Evolutionary conservation across 2,329 filamentous ascomycete species (phyloP).

Genomic region (Grosmannia clavigera): DNA sequence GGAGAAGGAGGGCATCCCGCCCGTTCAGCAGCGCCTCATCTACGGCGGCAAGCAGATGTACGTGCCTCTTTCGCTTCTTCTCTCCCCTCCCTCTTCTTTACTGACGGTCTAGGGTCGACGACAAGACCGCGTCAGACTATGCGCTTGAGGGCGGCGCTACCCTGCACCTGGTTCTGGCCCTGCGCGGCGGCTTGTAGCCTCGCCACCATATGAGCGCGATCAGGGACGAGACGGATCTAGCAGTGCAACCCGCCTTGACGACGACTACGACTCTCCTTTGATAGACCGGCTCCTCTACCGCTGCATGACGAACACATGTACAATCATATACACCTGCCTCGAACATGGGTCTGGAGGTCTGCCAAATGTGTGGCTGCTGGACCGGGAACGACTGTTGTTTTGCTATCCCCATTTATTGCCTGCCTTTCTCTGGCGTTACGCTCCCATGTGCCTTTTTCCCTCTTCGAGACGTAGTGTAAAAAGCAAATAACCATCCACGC

Average conservation of each 20-base stretch:
- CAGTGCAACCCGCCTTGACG: neutral
- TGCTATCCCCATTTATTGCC: no score
- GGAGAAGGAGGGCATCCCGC: conserved; percentile 97
- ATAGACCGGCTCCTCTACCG: neutral
- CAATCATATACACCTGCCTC: no score
- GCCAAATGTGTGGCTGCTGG: no score
- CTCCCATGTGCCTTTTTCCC: no score
- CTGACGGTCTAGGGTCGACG: conserved; percentile 60
- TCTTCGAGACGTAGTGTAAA: no score
- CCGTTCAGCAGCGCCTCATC: conserved; percentile 91
- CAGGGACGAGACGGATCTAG: neutral
- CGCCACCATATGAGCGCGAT: neutral
- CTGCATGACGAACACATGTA: no score
- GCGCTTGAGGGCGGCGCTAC: conserved; percentile 84
- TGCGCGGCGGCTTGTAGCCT: conserved; percentile 53
- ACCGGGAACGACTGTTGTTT: no score
- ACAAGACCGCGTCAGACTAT: conserved; percentile 87
- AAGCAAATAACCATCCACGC: neutral
- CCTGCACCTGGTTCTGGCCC: conserved; percentile 86
- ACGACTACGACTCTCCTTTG: neutral
- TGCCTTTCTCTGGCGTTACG: no score
- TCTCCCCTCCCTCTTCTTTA: neutral
- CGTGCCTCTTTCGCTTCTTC: conserved; percentile 14
- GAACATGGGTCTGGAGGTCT: no score
- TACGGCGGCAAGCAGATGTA: conserved; percentile 98